Evolutionary conservation across 805 yeast genomes (phyloP).

Genomic region (Nadsonia fulvescens): DNA sequence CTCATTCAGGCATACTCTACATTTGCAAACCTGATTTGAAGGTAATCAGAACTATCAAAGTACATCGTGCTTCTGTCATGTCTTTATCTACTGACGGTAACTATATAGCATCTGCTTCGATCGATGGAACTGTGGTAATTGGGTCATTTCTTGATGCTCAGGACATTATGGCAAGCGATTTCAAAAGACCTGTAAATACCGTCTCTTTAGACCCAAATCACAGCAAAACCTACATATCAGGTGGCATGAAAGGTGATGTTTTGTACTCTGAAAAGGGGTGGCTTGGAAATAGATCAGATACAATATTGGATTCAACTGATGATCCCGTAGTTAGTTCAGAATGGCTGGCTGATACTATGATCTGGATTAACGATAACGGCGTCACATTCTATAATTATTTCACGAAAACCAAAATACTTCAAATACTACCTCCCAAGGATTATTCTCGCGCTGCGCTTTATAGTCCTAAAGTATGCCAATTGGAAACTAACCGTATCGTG

Average conservation of each 20-base stretch:
- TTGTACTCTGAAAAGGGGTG: slow-evolving; percentile 61
- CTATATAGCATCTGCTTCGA: slow-evolving; percentile 71
- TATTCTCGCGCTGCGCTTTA: slow-evolving; percentile 56
- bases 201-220: slow-evolving; percentile 68
- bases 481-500: slow-evolving; percentile 46
- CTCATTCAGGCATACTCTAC: slow-evolving; percentile 74
- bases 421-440: slow-evolving; percentile 37
- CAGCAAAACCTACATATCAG: slow-evolving; percentile 56
- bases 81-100: slow-evolving; percentile 56
- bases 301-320: slow-evolving; percentile 28
- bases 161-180: slow-evolving; percentile 60
- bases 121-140: slow-evolving; percentile 83
- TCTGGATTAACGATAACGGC: slow-evolving; percentile 80
- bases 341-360: slow-evolving; percentile 41
- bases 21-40: slow-evolving; percentile 41
- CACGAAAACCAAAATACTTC: slow-evolving; percentile 29
- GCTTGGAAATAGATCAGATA: slow-evolving; percentile 70
- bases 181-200: slow-evolving; percentile 75
- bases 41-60: slow-evolving; percentile 54
- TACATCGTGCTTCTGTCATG: slow-evolving; percentile 72
- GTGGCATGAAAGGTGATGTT: slow-evolving; percentile 81
- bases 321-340: slow-evolving; percentile 60
- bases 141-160: slow-evolving; percentile 46
- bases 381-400: slow-evolving; percentile 46
- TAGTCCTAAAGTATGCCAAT: slow-evolving; percentile 59